Evolutionary conservation across 495 filamentous ascomycete species (phyloP).

Genomic region (Evansstolkia leycettana): DNA sequence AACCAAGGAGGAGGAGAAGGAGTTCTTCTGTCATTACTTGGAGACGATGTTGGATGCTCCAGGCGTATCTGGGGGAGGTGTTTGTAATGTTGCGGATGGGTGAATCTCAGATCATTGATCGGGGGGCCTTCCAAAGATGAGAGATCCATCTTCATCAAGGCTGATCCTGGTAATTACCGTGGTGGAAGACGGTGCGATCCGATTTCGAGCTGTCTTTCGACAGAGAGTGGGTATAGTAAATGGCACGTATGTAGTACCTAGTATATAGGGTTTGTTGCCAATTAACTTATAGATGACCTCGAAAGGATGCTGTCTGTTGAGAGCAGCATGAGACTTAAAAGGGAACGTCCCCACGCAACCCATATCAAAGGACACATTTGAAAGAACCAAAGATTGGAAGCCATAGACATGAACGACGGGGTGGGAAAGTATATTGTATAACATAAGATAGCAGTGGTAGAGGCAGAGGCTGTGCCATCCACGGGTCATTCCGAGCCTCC

Average conservation of each 20-base stretch:
- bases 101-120: slow-evolving; percentile 10
- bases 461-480: too few relatives aligned
- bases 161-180: not conserved
- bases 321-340: slow-evolving; percentile 7
- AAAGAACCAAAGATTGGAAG: not conserved
- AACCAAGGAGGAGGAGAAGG: too few relatives aligned
- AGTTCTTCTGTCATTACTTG: not conserved
- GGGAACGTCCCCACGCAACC: slow-evolving; percentile 1
- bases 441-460: too few relatives aligned
- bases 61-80: slow-evolving; percentile 2
- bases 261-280: too few relatives aligned
- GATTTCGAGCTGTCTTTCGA: too few relatives aligned
- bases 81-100: slow-evolving; percentile 1
- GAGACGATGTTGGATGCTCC: slow-evolving; percentile 1
- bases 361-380: not conserved
- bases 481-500: too few relatives aligned
- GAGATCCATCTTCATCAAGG: slow-evolving; percentile 16
- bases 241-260: slow-evolving; percentile 7
- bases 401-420: too few relatives aligned
- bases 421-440: too few relatives aligned
- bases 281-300: too few relatives aligned
- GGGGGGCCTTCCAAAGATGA: slow-evolving; percentile 29
- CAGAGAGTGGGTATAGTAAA: not conserved
- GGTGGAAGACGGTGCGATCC: slow-evolving; percentile 2
- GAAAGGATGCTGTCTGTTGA: too few relatives aligned